Evolutionary conservation across 305 asterid genomes (phyloP).

Genomic region (Fraxinus xanthoxyloides): DNA sequence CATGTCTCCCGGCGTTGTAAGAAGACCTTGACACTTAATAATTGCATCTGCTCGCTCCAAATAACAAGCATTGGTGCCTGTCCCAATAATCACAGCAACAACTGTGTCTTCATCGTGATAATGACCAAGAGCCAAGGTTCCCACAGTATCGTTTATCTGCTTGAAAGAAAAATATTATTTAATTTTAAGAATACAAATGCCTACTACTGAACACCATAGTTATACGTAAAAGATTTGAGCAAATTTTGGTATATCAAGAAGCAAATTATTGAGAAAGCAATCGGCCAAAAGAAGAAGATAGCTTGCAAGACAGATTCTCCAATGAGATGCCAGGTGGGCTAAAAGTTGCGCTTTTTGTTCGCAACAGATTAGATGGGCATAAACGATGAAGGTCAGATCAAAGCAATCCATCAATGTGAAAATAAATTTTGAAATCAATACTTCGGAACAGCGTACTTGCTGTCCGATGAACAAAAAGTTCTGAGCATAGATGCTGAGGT

Average conservation of each 20-base stretch:
- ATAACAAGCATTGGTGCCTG: conserved; percentile 96
- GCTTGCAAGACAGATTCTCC: not conserved
- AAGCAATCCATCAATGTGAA: not conserved
- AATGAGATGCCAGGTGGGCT: not conserved
- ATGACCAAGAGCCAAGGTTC: conserved; percentile 82
- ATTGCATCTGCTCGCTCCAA: conserved; percentile 84
- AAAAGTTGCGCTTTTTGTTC: not conserved
- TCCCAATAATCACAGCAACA: conserved; percentile 80
- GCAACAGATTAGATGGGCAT: not conserved
- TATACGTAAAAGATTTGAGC: not conserved
- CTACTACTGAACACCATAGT: not conserved
- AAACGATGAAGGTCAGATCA: not conserved
- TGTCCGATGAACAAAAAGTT: not conserved
- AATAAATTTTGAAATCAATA: not conserved
- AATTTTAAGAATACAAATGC: not conserved
- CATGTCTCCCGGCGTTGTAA: conserved; percentile 71
- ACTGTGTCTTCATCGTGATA: conserved; percentile 89
- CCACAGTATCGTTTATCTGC: conserved; percentile 87
- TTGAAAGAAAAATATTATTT: not conserved
- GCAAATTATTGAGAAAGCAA: not conserved
- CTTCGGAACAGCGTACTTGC: not conserved
- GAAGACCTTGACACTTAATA: conserved; percentile 84
- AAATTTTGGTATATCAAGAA: not conserved
- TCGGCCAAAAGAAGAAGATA: not conserved
- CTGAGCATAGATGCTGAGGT: not conserved